A percentile compares a stretch with the other conserved stretches of the same genome.
Conservation (phyloP, 768 basidiomycete genomes). For the Kwoniella shandongensis region DNA sequence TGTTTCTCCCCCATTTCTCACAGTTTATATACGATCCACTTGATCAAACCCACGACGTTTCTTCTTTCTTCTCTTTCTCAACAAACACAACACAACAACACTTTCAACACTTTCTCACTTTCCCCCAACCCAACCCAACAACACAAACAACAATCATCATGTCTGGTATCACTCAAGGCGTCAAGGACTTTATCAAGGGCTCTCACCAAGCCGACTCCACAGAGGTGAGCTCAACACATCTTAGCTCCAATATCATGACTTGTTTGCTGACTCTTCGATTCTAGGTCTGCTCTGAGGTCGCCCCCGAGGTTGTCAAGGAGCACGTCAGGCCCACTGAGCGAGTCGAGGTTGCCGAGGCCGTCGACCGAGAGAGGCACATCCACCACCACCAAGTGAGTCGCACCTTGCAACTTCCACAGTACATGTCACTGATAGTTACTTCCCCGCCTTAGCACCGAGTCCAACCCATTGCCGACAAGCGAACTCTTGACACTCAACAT, state of each 20-base stretch:
- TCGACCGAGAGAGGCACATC: constrained; percentile 54
- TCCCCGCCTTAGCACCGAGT: constrained; percentile 51
- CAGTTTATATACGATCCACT: no score
- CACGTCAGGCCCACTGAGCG: constrained; percentile 44
- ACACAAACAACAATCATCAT: constrained; percentile 21
- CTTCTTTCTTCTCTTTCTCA: constrained; percentile 5
- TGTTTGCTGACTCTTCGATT: constrained; percentile 4
- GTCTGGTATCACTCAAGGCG: constrained; percentile 37
- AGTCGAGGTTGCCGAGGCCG: constrained; percentile 50
- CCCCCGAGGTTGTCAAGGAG: constrained; percentile 53
- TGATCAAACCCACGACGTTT: constrained; percentile 4
- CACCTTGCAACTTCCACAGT: not conserved
- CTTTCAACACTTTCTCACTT: not conserved
- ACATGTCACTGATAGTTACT: not conserved
- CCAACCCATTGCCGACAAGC: constrained; percentile 51
- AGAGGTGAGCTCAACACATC: constrained; percentile 29
- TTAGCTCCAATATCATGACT: no score
- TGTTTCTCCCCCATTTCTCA: no score
- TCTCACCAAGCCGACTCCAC: constrained; percentile 50
- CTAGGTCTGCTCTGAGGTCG: constrained; percentile 52
- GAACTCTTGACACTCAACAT: constrained; percentile 49
- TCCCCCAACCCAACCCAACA: constrained; percentile 10
- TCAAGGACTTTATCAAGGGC: constrained; percentile 45
- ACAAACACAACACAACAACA: not conserved
- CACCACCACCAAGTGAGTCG: constrained; percentile 46